Evolutionary conservation across 257 asterid genomes (phyloP), one percentile per base, ranked within the genome.

Genomic region (Leonotis leonurus): DNA sequence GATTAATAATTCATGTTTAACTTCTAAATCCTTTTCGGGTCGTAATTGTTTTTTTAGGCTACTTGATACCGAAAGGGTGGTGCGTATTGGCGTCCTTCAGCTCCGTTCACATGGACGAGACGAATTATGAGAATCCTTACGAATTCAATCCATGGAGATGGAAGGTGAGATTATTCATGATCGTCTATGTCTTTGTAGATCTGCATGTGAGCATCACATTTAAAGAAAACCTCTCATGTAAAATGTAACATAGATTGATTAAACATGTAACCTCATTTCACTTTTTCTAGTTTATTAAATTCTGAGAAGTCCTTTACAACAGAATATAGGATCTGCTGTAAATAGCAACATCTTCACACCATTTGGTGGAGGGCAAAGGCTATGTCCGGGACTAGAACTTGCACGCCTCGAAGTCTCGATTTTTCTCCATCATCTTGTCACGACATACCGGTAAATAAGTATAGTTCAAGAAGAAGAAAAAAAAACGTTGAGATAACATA

Each of bases 311-410:
- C 18, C 12, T 17, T 46, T 45, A 36, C 12, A 48, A 35, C 79
- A 93, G 97, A 75, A 80, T 56, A 41, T 57, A 3, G 95, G 80
- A 63, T 63, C 62, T 17, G 57, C 75, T 5, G 73, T 62, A 8
- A 82, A 67, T 65, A 83, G 79, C 85, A 87, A 67, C 64, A 74
- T 66, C 3, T 93, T 87, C 60, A 89, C 99, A 3, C 97, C 99
- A 3, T 89, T 93, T 22, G 99, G 99, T 24, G 99, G 99, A 55
- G 99, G 99, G 52, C 99, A 93, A 63, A 82, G 99, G 73, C 83
- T 93, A 5, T 93, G 97, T 45, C 97, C 99, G 21, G 97, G 97
- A 18, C 58, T 87, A 29, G 99, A 93, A 68, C 96, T 93, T 17
- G 80, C 99, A 0, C 81, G 97, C 77, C 97, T 93, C 6, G 96